These are phyloP conservation scores for Populus tremula DNA, from an alignment of 345 rosid species.

Conservation along the genomic window DNA sequence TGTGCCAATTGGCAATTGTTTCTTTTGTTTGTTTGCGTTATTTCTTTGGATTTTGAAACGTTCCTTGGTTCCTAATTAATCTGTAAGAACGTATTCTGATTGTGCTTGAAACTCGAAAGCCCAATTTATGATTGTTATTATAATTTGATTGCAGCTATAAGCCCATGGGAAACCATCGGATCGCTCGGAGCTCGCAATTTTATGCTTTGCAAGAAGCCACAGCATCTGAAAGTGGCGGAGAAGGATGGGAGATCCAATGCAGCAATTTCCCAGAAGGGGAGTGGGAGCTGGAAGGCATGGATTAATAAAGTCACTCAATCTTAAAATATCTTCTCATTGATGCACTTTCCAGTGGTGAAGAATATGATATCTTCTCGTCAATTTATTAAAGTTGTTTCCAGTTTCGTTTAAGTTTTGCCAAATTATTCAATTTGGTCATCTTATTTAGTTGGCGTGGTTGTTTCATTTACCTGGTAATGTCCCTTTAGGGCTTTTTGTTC, in stretches of 20 bases:
- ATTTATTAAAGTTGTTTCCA: background rate
- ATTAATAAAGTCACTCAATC: slow-evolving; percentile 75
- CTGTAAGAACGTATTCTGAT: background rate
- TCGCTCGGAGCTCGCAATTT: slow-evolving; percentile 72
- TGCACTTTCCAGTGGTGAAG: background rate
- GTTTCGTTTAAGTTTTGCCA: background rate
- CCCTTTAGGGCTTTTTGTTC: background rate
- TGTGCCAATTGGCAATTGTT: background rate
- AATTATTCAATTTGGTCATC: background rate
- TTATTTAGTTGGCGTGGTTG: background rate
- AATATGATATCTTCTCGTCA: background rate
- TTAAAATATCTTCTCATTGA: slow-evolving; percentile 67
- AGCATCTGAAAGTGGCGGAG: slow-evolving; percentile 37
- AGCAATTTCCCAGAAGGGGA: slow-evolving; percentile 46
- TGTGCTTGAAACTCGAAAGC: background rate
- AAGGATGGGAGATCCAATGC: slow-evolving; percentile 30
- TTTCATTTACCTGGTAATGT: background rate
- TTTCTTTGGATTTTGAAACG: background rate
- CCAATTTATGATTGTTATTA: background rate
- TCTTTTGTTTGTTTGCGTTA: background rate
- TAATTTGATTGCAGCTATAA: slow-evolving; percentile 48
- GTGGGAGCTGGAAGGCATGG: slow-evolving; percentile 89
- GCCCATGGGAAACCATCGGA: slow-evolving; percentile 82
- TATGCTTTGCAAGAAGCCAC: slow-evolving; percentile 84
- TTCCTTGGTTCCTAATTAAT: background rate